A percentile compares a stretch with the other conserved stretches of the same genome.
These are phyloP conservation scores for Truncatella angustata DNA, from an alignment of 2,329 filamentous ascomycete genomes.

Conservation along the genomic window DNA sequence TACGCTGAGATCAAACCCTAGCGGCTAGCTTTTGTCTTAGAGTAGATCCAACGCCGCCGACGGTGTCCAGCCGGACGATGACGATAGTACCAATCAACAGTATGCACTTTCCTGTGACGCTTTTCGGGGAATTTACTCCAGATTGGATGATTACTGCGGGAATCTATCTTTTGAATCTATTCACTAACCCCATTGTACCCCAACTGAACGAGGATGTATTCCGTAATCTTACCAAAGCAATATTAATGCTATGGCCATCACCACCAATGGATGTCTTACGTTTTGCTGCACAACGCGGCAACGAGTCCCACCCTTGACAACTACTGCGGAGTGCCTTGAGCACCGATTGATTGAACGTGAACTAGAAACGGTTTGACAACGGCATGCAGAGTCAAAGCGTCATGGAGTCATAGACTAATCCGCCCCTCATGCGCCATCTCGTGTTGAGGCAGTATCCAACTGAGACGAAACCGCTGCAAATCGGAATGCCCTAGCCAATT, in stretches of 20 bases:
- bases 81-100: not conserved
- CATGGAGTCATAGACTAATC: slow-evolving; percentile 6
- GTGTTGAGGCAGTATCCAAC: too few relatives aligned
- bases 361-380: not conserved
- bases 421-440: not conserved
- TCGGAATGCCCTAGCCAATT: too few relatives aligned
- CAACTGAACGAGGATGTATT: too few relatives aligned
- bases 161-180: too few relatives aligned
- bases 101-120: not conserved
- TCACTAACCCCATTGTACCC: too few relatives aligned
- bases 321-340: too few relatives aligned
- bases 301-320: too few relatives aligned
- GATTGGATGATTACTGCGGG: not conserved
- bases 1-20: not conserved
- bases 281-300: too few relatives aligned
- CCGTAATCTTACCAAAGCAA: too few relatives aligned
- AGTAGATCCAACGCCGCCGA: not conserved
- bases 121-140: not conserved
- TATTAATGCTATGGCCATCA: not conserved
- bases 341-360: too few relatives aligned
- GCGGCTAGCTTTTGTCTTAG: not conserved
- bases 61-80: not conserved
- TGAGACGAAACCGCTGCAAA: too few relatives aligned
- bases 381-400: not conserved
- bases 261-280: too few relatives aligned